phyloP scores from a whole-genome alignment of 1,139 yeast genomes.

The Geotrichum australiense region DNA sequence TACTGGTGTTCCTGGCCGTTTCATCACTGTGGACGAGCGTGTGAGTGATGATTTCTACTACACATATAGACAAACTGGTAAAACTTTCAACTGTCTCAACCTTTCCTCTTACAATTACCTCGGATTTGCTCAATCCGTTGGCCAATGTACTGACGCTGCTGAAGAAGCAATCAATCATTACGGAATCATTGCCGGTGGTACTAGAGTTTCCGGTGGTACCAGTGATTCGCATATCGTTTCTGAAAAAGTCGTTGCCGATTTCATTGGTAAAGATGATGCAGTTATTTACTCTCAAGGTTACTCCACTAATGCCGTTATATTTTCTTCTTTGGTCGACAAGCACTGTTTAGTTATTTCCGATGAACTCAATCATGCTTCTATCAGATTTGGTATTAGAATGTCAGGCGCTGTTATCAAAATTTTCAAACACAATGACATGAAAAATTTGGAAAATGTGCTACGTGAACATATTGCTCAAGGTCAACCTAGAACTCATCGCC shows the following conservation, averaged over 20 bases:
- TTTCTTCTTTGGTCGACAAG: slow-evolving; percentile 75
- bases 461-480: slow-evolving; percentile 93
- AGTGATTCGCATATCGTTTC: slow-evolving; percentile 67
- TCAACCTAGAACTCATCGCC: slow-evolving; percentile 93
- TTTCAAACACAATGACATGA: slow-evolving; percentile 88
- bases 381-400: slow-evolving; percentile 87
- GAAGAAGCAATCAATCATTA: slow-evolving; percentile 53
- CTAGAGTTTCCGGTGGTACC: slow-evolving; percentile 70
- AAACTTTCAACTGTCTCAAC: slow-evolving; percentile 70
- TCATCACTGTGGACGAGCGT: slow-evolving; percentile 73
- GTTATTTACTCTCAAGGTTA: slow-evolving; percentile 89
- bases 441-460: slow-evolving; percentile 64
- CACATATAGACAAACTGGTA: slow-evolving; percentile 64
- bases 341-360: slow-evolving; percentile 89
- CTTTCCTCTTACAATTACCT: slow-evolving; percentile 87
- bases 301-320: slow-evolving; percentile 90
- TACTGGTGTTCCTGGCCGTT: slow-evolving; percentile 95
- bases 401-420: slow-evolving; percentile 93
- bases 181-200: slow-evolving; percentile 75
- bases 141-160: slow-evolving; percentile 81
- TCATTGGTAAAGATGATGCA: slow-evolving; percentile 88
- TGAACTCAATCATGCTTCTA: slow-evolving; percentile 91
- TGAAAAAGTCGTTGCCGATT: slow-evolving; percentile 71
- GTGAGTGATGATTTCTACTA: slow-evolving; percentile 51
- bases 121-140: slow-evolving; percentile 95